Percentiles rank a stretch among this genome's conserved stretches.
Conservation (phyloP, 129 eudicot species). For the Flaveria robusta region DNA sequence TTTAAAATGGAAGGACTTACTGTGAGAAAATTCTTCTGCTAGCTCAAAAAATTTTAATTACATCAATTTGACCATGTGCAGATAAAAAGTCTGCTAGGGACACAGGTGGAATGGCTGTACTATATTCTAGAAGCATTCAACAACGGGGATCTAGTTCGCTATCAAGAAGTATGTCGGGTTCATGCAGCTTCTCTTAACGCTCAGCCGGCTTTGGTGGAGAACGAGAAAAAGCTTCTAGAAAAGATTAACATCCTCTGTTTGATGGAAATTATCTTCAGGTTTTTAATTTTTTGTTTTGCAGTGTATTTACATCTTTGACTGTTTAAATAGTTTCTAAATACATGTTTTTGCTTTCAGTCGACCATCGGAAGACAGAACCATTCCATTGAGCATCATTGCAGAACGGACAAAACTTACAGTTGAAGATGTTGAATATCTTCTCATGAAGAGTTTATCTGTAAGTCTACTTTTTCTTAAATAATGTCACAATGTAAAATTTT, state of each 20-base stretch:
- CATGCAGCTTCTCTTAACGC: slow-evolving; percentile 73
- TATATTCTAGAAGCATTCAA: slow-evolving; percentile 92
- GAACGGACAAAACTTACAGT: slow-evolving; percentile 81
- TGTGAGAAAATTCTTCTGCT: neutral
- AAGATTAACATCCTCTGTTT: slow-evolving; percentile 93
- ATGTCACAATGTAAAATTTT: neutral
- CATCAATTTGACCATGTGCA: slow-evolving; percentile 35
- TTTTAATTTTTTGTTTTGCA: neutral
- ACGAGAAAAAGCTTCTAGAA: slow-evolving; percentile 85
- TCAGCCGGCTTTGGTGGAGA: slow-evolving; percentile 88
- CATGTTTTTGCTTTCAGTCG: slow-evolving; percentile 62
- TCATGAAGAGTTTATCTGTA: slow-evolving; percentile 98
- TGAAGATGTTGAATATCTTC: slow-evolving; percentile 91
- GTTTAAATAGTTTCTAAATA: neutral
- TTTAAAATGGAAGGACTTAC: neutral
- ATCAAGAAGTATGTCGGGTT: slow-evolving; percentile 81
- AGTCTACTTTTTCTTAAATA: slow-evolving; percentile 27
- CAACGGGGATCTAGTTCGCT: slow-evolving; percentile 81
- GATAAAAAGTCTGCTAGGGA: slow-evolving; percentile 72
- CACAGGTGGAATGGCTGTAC: slow-evolving; percentile 96
- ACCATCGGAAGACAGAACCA: slow-evolving; percentile 87
- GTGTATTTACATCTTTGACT: slow-evolving; percentile 1
- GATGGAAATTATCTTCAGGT: slow-evolving; percentile 97
- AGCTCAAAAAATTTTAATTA: neutral
- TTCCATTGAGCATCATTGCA: slow-evolving; percentile 78